Percentiles rank a stretch among this genome's conserved stretches.
Evolutionary conservation across 441 rosid genomes (phyloP).

Genomic region (Sinapis alba): DNA sequence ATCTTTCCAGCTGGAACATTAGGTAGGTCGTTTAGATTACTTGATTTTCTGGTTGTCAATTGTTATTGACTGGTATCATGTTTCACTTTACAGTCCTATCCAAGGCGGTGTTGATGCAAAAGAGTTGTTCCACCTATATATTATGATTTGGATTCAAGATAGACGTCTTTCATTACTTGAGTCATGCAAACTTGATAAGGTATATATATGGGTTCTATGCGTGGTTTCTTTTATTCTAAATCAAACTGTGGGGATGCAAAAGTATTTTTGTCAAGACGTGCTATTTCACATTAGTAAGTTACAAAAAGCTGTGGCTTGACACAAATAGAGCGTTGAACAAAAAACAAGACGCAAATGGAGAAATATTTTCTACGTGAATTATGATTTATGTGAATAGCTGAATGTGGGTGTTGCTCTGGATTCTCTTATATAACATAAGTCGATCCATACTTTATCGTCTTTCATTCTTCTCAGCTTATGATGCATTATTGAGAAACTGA

Average conservation of each 20-base stretch:
- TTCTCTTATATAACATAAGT: neutral
- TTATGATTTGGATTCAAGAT: conserved; percentile 98
- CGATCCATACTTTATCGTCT: neutral
- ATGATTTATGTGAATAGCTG: neutral
- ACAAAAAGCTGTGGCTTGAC: conserved; percentile 2
- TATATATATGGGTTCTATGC: conserved; percentile 22
- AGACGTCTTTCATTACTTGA: conserved; percentile 86
- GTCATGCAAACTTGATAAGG: conserved; percentile 95
- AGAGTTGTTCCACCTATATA: conserved; percentile 89
- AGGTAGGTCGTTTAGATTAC: conserved; percentile 49
- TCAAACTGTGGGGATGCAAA: conserved; percentile 16
- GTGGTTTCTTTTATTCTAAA: neutral
- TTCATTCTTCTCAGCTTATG: conserved; percentile 12
- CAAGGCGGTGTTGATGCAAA: conserved; percentile 98
- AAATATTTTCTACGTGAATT: neutral
- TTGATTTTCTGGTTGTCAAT: conserved; percentile 13
- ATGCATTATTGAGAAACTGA: conserved; percentile 5
- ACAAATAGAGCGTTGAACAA: neutral
- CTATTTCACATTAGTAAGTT: neutral
- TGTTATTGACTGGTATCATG: conserved; percentile 32
- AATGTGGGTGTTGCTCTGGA: neutral
- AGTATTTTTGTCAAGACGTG: neutral
- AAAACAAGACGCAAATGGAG: neutral
- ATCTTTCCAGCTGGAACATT: conserved; percentile 83
- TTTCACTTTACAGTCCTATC: conserved; percentile 58